Evolutionary conservation across 2,329 filamentous ascomycete species (phyloP).

Genomic region (Colletotrichum tabaci): DNA sequence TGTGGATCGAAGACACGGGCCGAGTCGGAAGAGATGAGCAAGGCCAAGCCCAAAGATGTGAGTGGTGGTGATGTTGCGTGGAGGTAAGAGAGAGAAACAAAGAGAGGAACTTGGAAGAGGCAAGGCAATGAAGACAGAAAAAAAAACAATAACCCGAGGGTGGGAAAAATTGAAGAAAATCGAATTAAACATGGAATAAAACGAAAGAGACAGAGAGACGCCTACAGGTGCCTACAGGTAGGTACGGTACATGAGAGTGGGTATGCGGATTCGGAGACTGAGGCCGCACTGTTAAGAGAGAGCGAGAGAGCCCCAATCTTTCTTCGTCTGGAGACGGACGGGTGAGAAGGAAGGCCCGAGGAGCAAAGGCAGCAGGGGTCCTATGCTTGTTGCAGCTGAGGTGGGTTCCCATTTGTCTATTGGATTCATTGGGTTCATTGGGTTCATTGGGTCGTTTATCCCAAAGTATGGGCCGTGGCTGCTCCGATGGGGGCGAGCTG

Average conservation of each 20-base stretch:
- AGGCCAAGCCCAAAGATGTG: background rate
- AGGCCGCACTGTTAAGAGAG: background rate
- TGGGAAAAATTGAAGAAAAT: too few species aligned
- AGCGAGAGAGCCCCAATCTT: background rate
- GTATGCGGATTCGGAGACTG: conserved; percentile 2
- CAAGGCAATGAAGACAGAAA: background rate
- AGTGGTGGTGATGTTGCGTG: background rate
- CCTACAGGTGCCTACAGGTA: background rate
- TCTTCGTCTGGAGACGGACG: background rate
- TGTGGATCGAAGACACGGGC: conserved; percentile 22
- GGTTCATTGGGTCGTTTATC: too few species aligned
- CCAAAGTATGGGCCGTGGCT: too few species aligned
- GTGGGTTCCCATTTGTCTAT: background rate
- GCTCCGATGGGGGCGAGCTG: too few species aligned
- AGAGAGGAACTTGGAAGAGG: background rate
- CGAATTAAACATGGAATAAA: background rate
- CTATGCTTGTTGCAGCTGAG: background rate
- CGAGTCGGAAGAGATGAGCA: conserved; percentile 1
- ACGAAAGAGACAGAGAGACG: background rate
- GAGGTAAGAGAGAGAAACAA: too few species aligned
- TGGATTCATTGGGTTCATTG: background rate
- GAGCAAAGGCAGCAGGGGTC: conserved; percentile 34
- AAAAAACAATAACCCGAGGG: background rate
- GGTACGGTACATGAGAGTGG: conserved; percentile 7
- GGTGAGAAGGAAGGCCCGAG: conserved; percentile 13